These are phyloP conservation scores for Mycena indigotica DNA, from an alignment of 768 basidiomycete genomes.

Conservation along the genomic window DNA sequence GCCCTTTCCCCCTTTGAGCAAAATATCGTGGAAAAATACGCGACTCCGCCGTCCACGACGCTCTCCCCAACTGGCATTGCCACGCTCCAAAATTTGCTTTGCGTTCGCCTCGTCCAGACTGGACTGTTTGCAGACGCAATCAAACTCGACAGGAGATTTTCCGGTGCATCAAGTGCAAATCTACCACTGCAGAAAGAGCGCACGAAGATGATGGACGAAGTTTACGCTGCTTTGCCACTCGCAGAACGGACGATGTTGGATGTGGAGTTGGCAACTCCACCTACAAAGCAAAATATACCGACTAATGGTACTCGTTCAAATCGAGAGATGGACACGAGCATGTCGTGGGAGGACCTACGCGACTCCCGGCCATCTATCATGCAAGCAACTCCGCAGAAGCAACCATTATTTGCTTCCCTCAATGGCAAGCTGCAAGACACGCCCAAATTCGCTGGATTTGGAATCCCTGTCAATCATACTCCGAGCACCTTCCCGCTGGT, in stretches of 20 bases:
- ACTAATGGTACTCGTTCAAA: slow-evolving; percentile 4
- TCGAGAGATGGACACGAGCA: slow-evolving; percentile 26
- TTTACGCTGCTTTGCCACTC: slow-evolving; percentile 62
- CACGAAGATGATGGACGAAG: slow-evolving; percentile 68
- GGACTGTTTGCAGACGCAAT: slow-evolving; percentile 75
- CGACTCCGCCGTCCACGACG: slow-evolving; percentile 50
- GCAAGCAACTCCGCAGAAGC: slow-evolving; percentile 32
- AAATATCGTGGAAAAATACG: slow-evolving; percentile 54
- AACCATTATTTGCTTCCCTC: slow-evolving; percentile 13
- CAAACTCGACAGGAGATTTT: slow-evolving; percentile 69
- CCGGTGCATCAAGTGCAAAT: slow-evolving; percentile 43
- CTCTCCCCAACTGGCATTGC: slow-evolving; percentile 53
- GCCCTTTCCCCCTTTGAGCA: slow-evolving; percentile 72
- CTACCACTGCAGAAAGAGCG: slow-evolving; percentile 45
- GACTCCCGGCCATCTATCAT: slow-evolving; percentile 23
- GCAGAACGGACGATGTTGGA: slow-evolving; percentile 68
- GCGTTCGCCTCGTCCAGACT: slow-evolving; percentile 72
- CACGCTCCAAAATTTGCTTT: slow-evolving; percentile 75
- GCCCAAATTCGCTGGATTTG: slow-evolving; percentile 15
- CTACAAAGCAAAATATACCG: slow-evolving; percentile 1
- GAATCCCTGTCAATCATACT: background rate
- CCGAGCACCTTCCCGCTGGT: slow-evolving; percentile 17
- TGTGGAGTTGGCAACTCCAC: slow-evolving; percentile 49
- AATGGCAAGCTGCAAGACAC: slow-evolving; percentile 1
- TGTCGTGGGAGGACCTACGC: slow-evolving; percentile 57